These are phyloP conservation scores for Luzula sylvatica DNA, from an alignment of 176 grass and related monocot species.

Conservation along the genomic window DNA sequence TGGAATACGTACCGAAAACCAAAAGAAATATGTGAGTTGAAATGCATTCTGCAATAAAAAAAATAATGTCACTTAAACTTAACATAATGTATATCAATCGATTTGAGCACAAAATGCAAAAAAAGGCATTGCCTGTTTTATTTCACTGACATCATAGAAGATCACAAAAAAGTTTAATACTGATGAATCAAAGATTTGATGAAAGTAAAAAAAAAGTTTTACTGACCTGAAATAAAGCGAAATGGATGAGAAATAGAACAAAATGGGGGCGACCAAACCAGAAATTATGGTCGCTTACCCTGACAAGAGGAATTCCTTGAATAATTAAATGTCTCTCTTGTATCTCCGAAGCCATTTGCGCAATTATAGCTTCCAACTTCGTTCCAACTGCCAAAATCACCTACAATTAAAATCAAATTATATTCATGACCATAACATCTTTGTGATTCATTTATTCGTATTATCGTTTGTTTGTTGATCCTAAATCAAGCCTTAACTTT, in stretches of 20 bases:
- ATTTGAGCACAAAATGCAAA: background rate
- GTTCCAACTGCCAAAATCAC: slow-evolving; percentile 73
- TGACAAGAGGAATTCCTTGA: slow-evolving; percentile 81
- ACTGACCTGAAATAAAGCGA: slow-evolving; percentile 68
- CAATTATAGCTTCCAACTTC: slow-evolving; percentile 86
- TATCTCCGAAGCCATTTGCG: slow-evolving; percentile 78
- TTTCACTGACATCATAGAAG: slow-evolving; percentile 7
- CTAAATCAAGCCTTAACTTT: no score
- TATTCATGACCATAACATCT: background rate
- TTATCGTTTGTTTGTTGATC: no score
- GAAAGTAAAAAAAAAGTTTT: background rate
- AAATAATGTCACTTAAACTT: slow-evolving; percentile 7
- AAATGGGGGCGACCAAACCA: slow-evolving; percentile 69
- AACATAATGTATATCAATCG: background rate
- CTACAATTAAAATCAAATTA: slow-evolving; percentile 22
- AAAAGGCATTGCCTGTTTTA: background rate
- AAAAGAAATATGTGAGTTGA: slow-evolving; percentile 74
- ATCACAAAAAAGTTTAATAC: background rate
- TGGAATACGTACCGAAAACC: slow-evolving; percentile 61
- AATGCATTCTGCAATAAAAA: slow-evolving; percentile 66
- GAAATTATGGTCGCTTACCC: slow-evolving; percentile 71
- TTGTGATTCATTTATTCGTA: background rate
- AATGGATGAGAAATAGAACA: slow-evolving; percentile 75
- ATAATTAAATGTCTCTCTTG: slow-evolving; percentile 64
- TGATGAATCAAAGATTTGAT: background rate